Base-by-base conservation (phyloP, 768 basidiomycete species). In the Pleurotus tuoliensis region DNA sequence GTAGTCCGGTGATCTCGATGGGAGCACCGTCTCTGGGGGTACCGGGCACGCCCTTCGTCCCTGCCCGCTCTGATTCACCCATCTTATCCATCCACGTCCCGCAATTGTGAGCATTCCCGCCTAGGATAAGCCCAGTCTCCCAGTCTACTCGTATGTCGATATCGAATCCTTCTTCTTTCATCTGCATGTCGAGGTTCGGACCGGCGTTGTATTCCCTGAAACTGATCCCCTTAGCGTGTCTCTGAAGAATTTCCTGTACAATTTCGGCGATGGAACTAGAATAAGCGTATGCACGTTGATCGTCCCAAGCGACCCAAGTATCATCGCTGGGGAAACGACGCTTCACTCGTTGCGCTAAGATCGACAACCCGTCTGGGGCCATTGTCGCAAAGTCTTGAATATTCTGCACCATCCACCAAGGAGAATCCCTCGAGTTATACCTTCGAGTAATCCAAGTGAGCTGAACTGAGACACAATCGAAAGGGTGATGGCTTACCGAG, bases 31-130 rank as follows among this genome's bases (percentile, higher is more conserved):
- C 95, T 61, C 97, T 79, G 1, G 97, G 95, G 0, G 95, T 96
- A 8, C 93, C 97, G n/a, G 97, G 97, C 27, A 89, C 71, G 25
- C 97, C 97, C 71, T 95, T 97, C 53, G 89, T 98, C 1, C 94
- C 92, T 3, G 97, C 96, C 63, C 85, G 91, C 58, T 76, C 77
- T 2, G 91, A 94, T 67, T 96, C 94, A 44, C 97, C 97, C 93
- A 95, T 95, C 80, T 96, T 96, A 75, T 96, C 94, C 94, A 94
- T 94, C 94, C 94, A 96, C 1, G 94, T 95, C 9, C 94, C 94
- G 67, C 94, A 95, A 63, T 96, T 96, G 64, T 80, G 71, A 55
- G 74, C 73, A 69, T 86, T 98, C 6, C 97, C 97, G 24, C 97
- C 97, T 58, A 84, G 77, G 62, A 96, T 83, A 58, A 98, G 69